These are phyloP conservation scores for Wolfiporia cocos DNA, from an alignment of 1,284 basidiomycete species.

Conservation along the genomic window DNA sequence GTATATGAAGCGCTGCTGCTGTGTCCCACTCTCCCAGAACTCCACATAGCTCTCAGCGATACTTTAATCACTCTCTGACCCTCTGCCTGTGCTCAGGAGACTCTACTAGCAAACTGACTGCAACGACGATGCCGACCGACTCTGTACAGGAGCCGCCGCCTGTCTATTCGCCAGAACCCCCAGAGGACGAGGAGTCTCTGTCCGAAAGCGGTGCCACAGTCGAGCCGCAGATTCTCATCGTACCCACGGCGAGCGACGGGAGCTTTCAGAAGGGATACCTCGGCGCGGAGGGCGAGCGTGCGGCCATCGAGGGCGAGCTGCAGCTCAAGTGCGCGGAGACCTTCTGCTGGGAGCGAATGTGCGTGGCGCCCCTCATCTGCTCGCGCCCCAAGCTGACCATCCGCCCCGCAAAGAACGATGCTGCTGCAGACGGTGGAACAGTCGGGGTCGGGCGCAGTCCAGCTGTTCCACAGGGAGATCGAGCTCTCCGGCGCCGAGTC, in stretches of 20 bases:
- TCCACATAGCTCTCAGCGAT: too few relatives aligned
- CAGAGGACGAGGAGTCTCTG: conserved; percentile 18
- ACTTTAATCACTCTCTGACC: too few relatives aligned
- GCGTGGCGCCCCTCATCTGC: conserved; percentile 25
- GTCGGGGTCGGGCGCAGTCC: too few relatives aligned
- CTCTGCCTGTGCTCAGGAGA: too few relatives aligned
- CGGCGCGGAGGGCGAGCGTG: conserved; percentile 70
- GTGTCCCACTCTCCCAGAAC: too few relatives aligned
- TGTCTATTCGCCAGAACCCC: conserved; percentile 29
- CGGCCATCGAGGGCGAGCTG: conserved; percentile 77
- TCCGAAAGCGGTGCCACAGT: conserved; percentile 11
- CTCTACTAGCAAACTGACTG: too few relatives aligned
- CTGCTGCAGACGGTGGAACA: conserved; percentile 62
- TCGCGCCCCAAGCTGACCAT: conserved; percentile 1
- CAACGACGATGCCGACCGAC: too few relatives aligned
- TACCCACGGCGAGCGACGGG: conserved; percentile 56
- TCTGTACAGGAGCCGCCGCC: conserved; percentile 41
- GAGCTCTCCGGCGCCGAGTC: too few relatives aligned
- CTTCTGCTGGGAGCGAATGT: conserved; percentile 64
- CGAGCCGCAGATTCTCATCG: conserved; percentile 57
- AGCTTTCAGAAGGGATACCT: conserved; percentile 78
- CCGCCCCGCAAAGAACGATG: conserved; percentile 43
- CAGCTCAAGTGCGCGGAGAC: conserved; percentile 65
- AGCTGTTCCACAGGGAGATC: too few relatives aligned
- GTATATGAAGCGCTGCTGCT: too few relatives aligned